These are phyloP conservation scores for Strobilomyces echinocephalus DNA, from an alignment of 768 basidiomycete species.

Conservation along the genomic window DNA sequence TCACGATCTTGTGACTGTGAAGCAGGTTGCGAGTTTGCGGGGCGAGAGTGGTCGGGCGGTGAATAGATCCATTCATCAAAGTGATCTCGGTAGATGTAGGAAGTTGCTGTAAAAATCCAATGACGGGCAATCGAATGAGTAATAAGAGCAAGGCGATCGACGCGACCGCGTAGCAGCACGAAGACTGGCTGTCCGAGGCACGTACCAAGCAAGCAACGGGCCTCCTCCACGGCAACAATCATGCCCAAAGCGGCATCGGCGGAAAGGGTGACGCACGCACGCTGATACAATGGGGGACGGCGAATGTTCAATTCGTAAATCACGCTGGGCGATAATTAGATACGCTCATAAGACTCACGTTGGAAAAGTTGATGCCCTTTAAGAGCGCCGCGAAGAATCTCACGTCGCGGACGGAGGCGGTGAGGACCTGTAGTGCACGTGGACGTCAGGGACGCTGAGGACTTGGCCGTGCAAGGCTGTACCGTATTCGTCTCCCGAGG, in stretches of 20 bases:
- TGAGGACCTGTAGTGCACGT: conserved; percentile 43
- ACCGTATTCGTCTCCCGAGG: conserved; percentile 22
- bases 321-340: neutral
- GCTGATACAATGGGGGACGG: conserved; percentile 36
- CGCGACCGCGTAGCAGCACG: neutral
- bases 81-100: conserved; percentile 71
- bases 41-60: conserved; percentile 38
- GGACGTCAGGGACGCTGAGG: conserved; percentile 2
- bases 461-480: neutral
- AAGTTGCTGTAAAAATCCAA: conserved; percentile 53
- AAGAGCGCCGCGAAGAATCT: conserved; percentile 75
- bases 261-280: conserved; percentile 71
- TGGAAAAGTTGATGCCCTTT: conserved; percentile 75
- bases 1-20: conserved; percentile 11
- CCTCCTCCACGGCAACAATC: conserved; percentile 80
- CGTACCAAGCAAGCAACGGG: conserved; percentile 72
- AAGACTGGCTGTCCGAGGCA: conserved; percentile 7
- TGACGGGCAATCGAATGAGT: neutral
- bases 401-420: conserved; percentile 74
- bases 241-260: conserved; percentile 66
- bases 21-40: conserved; percentile 20
- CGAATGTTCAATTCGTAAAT: conserved; percentile 7
- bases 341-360: conserved; percentile 45
- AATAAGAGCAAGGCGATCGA: neutral
- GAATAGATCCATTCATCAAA: conserved; percentile 78